Percentiles rank a stretch among this genome's conserved stretches.
Evolutionary conservation across 371 early-diverging fungal genomes (phyloP).

Genomic region (Chytridiales sp.): DNA sequence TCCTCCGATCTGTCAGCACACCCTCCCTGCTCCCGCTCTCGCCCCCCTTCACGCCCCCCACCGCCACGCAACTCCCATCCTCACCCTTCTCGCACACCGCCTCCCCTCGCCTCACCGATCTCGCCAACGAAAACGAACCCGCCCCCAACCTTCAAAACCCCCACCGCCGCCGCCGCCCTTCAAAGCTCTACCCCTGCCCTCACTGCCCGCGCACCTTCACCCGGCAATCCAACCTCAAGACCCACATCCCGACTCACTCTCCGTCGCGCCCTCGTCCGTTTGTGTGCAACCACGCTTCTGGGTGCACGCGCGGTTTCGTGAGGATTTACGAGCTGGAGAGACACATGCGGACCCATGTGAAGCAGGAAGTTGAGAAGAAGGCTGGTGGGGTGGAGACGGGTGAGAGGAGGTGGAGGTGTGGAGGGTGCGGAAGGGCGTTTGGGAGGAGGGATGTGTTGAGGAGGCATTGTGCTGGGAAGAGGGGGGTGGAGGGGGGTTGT

Average conservation of each 20-base stretch:
- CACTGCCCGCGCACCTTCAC: slow-evolving; percentile 46
- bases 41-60: not conserved
- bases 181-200: slow-evolving; percentile 13
- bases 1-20: not conserved
- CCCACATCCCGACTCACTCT: slow-evolving; percentile 70
- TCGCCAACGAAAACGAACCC: no score
- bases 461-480: no score
- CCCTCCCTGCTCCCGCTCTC: slow-evolving; percentile 4
- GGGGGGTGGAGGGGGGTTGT: no score
- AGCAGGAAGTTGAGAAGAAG: no score
- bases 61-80: not conserved
- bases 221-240: slow-evolving; percentile 69
- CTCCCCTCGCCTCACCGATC: not conserved
- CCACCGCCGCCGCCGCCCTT: slow-evolving; percentile 11
- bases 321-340: no score
- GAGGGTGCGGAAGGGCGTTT: no score
- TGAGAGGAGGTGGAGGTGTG: no score
- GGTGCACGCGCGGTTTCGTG: no score
- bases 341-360: no score
- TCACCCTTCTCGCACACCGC: not conserved
- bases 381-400: no score
- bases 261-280: slow-evolving; percentile 60
- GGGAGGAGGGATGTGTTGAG: no score
- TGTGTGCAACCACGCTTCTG: no score
- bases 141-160: not conserved